Percentiles rank a stretch among this genome's conserved stretches.
Conservation (phyloP, 2,329 filamentous ascomycete species). For the Decorospora gaudefroyi region DNA sequence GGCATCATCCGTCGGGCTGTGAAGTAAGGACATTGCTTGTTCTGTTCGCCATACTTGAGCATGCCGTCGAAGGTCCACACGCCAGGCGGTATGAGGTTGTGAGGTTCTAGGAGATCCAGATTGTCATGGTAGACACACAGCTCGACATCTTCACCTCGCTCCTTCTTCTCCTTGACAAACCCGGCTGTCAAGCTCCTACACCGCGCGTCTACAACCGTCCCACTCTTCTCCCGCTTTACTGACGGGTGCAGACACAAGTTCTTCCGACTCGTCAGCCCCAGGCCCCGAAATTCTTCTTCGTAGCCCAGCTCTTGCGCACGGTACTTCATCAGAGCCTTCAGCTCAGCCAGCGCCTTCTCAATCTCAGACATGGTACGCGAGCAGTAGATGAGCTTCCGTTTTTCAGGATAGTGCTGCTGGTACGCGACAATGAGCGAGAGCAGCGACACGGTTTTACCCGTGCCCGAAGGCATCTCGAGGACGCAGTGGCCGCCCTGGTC, state of each 20-base stretch:
- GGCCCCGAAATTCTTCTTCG: conserved; percentile 88
- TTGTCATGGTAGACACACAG: conserved; percentile 98
- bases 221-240: conserved; percentile 95
- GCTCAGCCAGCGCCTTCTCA: conserved; percentile 90
- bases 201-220: conserved; percentile 88
- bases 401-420: conserved; percentile 89
- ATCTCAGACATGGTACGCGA: conserved; percentile 99
- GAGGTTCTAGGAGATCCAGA: conserved; percentile 88
- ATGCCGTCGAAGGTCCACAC: conserved; percentile 95
- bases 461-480: conserved; percentile 98
- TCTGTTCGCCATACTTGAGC: conserved; percentile 84
- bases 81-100: conserved; percentile 91
- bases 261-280: conserved; percentile 94
- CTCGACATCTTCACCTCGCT: conserved; percentile 90
- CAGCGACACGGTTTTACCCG: conserved; percentile 94
- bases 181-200: conserved; percentile 94
- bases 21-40: conserved; percentile 98
- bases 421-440: conserved; percentile 96
- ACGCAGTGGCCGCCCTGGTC: conserved; percentile 95
- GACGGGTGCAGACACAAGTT: conserved; percentile 96
- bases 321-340: conserved; percentile 94
- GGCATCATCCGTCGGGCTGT: conserved; percentile 98
- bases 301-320: conserved; percentile 84
- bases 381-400: conserved; percentile 96
- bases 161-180: conserved; percentile 97